A percentile compares a stretch with the other conserved stretches of the same genome.
Conservation (phyloP, 371 early-diverging fungal species). For the Parasitella parasitica region DNA sequence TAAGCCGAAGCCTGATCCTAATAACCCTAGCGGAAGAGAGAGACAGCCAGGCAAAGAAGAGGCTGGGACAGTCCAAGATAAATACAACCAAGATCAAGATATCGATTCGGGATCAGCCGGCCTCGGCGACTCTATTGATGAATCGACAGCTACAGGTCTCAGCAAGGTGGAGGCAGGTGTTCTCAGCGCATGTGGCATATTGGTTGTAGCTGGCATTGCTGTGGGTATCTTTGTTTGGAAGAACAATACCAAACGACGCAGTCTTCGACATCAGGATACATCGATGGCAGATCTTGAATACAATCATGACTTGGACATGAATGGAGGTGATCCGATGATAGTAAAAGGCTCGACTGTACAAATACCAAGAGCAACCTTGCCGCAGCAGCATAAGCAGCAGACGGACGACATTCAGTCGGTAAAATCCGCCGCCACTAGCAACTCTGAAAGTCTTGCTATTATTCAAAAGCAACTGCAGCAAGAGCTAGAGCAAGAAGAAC, state of each 20-base stretch:
- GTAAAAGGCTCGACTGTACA: background rate
- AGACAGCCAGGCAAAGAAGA: background rate
- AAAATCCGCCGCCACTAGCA: background rate
- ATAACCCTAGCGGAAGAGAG: background rate
- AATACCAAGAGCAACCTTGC: background rate
- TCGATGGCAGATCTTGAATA: background rate
- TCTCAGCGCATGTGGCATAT: slow-evolving; percentile 10
- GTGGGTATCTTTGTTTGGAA: slow-evolving; percentile 23
- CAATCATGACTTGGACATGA: background rate
- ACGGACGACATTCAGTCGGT: background rate
- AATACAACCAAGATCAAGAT: background rate
- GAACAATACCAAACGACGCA: slow-evolving; percentile 4
- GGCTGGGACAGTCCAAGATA: background rate
- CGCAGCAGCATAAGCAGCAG: background rate
- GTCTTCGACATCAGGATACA: background rate
- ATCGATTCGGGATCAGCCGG: background rate
- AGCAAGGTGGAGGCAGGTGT: slow-evolving; percentile 14
- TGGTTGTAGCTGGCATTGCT: slow-evolving; percentile 21
- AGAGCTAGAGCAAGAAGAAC: background rate
- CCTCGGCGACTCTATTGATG: background rate
- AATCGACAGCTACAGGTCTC: background rate
- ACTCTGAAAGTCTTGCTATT: background rate
- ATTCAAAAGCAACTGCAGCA: background rate
- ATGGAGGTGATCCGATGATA: background rate
- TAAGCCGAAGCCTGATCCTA: background rate